phyloP scores from a whole-genome alignment of 2,329 filamentous ascomycete species.

The Exophiala viscosa region DNA sequence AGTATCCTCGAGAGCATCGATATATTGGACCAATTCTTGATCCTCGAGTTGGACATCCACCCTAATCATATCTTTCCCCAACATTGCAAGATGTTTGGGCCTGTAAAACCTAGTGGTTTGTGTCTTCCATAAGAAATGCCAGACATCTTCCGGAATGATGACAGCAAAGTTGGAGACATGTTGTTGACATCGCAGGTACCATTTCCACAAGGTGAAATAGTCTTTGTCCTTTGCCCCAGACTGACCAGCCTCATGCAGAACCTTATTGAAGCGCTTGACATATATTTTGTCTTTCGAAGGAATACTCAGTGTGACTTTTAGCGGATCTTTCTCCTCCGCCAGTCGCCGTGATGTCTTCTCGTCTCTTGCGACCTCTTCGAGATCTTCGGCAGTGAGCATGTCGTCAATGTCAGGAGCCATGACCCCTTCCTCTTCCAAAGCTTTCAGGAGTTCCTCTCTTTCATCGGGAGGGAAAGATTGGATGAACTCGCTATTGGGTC shows the following conservation, averaged over 20 bases:
- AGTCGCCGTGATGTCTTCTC: slow-evolving; percentile 15
- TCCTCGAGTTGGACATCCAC: slow-evolving; percentile 54
- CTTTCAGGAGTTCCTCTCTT: slow-evolving; percentile 40
- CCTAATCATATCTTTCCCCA: slow-evolving; percentile 64
- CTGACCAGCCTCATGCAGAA: slow-evolving; percentile 34
- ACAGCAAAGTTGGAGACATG: slow-evolving; percentile 46
- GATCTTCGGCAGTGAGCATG: slow-evolving; percentile 39
- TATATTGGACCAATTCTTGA: slow-evolving; percentile 61
- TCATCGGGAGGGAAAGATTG: slow-evolving; percentile 40
- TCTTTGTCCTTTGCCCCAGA: slow-evolving; percentile 33
- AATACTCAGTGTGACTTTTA: slow-evolving; percentile 35
- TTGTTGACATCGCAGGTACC: slow-evolving; percentile 50
- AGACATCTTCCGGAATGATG: slow-evolving; percentile 57
- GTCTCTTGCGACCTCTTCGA: slow-evolving; percentile 35
- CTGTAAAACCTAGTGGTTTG: slow-evolving; percentile 48
- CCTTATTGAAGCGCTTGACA: slow-evolving; percentile 39
- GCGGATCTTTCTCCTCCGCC: slow-evolving; percentile 3
- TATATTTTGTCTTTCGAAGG: slow-evolving; percentile 38
- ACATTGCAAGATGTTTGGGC: slow-evolving; percentile 57
- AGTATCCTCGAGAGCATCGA: slow-evolving; percentile 64
- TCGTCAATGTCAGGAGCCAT: slow-evolving; percentile 32
- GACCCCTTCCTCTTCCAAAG: slow-evolving; percentile 39
- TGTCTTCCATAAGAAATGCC: slow-evolving; percentile 65
- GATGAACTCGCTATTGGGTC: slow-evolving; percentile 44
- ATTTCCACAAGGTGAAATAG: slow-evolving; percentile 44